Percentiles rank a stretch among this genome's conserved stretches.
phyloP scores from a whole-genome alignment of 495 filamentous ascomycete genomes.

The Astrothelium macrocarpum region DNA sequence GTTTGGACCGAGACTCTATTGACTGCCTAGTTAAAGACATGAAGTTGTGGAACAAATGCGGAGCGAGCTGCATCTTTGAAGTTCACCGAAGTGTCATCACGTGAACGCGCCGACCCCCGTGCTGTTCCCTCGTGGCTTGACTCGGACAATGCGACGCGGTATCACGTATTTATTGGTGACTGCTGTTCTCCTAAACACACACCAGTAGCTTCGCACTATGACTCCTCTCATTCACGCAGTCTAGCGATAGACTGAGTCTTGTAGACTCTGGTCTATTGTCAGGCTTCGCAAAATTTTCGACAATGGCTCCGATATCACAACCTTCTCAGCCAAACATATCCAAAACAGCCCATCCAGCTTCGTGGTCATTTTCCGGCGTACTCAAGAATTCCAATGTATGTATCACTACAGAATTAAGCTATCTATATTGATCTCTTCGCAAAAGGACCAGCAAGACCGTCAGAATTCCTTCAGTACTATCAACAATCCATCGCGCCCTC shows the following conservation, averaged over 20 bases:
- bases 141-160: background rate
- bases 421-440: background rate
- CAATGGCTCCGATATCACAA: constrained; percentile 10
- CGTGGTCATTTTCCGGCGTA: background rate
- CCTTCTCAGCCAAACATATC: constrained; percentile 3
- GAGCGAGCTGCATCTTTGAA: constrained; percentile 11
- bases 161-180: background rate
- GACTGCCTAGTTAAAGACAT: constrained; percentile 76
- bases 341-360: background rate
- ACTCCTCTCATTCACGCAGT: too few relatives aligned
- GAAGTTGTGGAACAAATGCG: constrained; percentile 41
- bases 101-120: background rate
- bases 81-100: background rate
- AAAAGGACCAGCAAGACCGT: background rate
- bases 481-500: background rate
- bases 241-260: too few relatives aligned
- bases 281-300: background rate
- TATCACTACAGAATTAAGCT: background rate
- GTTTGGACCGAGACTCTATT: constrained; percentile 99
- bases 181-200: background rate
- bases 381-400: background rate
- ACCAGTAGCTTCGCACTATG: too few relatives aligned
- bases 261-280: too few relatives aligned
- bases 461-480: background rate
- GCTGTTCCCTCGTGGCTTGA: background rate